A percentile compares a stretch with the other conserved stretches of the same genome.
These are phyloP conservation scores for Trifolium subterraneum DNA, from an alignment of 306 rosid species.

Conservation along the genomic window DNA sequence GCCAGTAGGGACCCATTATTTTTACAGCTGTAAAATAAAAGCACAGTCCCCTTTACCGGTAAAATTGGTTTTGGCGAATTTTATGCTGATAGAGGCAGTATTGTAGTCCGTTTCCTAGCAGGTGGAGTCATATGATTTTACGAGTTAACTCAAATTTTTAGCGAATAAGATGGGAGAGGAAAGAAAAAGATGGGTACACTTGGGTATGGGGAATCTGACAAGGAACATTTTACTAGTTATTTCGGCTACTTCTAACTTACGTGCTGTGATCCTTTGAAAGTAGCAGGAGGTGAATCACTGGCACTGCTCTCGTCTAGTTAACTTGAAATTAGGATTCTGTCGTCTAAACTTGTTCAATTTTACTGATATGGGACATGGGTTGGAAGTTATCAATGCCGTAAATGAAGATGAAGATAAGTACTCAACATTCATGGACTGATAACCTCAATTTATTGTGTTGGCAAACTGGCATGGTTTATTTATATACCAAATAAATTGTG, in stretches of 20 bases:
- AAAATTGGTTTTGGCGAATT: too few species aligned
- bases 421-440: background rate
- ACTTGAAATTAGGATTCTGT: background rate
- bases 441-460: background rate
- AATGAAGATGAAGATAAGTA: background rate
- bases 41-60: too few species aligned
- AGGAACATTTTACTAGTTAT: slow-evolving; percentile 6
- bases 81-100: too few species aligned
- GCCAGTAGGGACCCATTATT: too few species aligned
- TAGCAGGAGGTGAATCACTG: slow-evolving; percentile 7
- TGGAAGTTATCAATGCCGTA: background rate
- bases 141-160: background rate
- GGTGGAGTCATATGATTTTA: too few species aligned
- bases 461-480: slow-evolving; percentile 6
- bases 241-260: background rate
- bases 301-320: background rate
- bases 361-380: slow-evolving; percentile 17
- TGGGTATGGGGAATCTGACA: slow-evolving; percentile 17
- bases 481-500: background rate
- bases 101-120: too few species aligned
- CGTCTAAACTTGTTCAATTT: background rate
- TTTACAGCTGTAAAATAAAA: too few species aligned
- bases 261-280: slow-evolving; percentile 9
- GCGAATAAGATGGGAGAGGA: slow-evolving; percentile 20
- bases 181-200: background rate